Evolutionary conservation across 768 basidiomycete genomes (phyloP).

Genomic region (Psilocybe azurescens): DNA sequence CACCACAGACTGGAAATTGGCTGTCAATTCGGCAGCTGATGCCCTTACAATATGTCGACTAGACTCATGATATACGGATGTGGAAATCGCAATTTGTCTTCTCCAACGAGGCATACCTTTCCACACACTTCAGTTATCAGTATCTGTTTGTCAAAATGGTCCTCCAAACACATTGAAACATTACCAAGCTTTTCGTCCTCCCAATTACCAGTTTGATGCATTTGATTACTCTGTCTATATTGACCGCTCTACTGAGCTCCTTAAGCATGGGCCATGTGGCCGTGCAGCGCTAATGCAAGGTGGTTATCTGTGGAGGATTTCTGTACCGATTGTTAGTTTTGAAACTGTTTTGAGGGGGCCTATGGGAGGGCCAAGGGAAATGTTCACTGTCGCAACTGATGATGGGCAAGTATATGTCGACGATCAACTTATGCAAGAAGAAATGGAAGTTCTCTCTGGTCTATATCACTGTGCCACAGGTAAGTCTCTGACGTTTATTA

Average conservation of each 20-base stretch:
- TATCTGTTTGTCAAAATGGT: not conserved
- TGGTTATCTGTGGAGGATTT: conserved; percentile 14
- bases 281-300: conserved; percentile 12
- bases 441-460: not conserved
- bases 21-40: not conserved
- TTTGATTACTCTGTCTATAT: not conserved
- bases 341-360: not conserved
- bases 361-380: not conserved
- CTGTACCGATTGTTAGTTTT: not conserved
- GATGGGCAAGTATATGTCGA: not conserved
- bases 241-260: not conserved
- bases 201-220: not conserved
- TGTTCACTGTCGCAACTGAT: not conserved
- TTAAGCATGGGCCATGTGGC: not conserved
- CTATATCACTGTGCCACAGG: not conserved
- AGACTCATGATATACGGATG: not conserved
- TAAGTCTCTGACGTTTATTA: not conserved
- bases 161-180: not conserved
- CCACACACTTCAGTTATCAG: not conserved
- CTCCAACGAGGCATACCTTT: conserved; percentile 2
- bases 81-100: conserved; percentile 1
- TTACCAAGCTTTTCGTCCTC: not conserved
- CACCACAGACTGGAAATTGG: conserved; percentile 1
- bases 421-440: not conserved
- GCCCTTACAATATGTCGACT: conserved; percentile 2